Conservation (phyloP, 2,329 filamentous ascomycete genomes). For the Scolecobasidium constrictum region DNA sequence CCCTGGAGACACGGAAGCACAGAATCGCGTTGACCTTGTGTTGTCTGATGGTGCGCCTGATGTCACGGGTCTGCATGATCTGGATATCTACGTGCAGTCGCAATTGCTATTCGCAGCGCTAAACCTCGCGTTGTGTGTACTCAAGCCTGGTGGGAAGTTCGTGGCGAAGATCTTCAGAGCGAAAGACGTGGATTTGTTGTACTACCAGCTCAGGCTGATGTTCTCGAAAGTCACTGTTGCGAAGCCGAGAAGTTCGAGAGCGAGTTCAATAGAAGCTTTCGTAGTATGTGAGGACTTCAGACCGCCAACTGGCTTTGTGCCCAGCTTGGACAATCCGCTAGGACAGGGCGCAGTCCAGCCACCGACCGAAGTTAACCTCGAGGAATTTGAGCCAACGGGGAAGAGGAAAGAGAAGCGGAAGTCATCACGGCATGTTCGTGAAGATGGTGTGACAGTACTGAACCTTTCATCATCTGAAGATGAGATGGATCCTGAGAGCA, state of each 20-base stretch:
- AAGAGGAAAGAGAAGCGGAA: slow-evolving; percentile 22
- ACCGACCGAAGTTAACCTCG: slow-evolving; percentile 14
- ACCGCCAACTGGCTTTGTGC: slow-evolving; percentile 64
- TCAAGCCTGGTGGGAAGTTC: slow-evolving; percentile 88
- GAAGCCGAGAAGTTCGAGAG: slow-evolving; percentile 88
- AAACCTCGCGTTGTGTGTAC: slow-evolving; percentile 84
- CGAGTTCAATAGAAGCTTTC: slow-evolving; percentile 93
- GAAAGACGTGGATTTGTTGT: slow-evolving; percentile 89
- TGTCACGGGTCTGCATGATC: slow-evolving; percentile 90
- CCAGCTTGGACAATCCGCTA: slow-evolving; percentile 65
- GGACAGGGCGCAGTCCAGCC: slow-evolving; percentile 50
- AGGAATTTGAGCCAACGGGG: neutral
- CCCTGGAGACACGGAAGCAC: slow-evolving; percentile 34
- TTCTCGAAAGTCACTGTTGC: slow-evolving; percentile 82
- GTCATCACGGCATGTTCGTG: slow-evolving; percentile 30
- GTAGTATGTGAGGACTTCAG: slow-evolving; percentile 87
- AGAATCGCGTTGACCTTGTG: slow-evolving; percentile 80
- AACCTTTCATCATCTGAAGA: slow-evolving; percentile 32
- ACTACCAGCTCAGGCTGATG: slow-evolving; percentile 84
- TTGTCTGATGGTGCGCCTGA: slow-evolving; percentile 93
- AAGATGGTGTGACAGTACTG: slow-evolving; percentile 12
- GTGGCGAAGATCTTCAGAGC: slow-evolving; percentile 97
- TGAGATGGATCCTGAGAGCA: slow-evolving; percentile 28
- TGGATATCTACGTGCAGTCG: slow-evolving; percentile 96
- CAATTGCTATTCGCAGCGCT: slow-evolving; percentile 90